These are phyloP conservation scores for Russula vinacea DNA, from an alignment of 768 basidiomycete species.

Conservation along the genomic window DNA sequence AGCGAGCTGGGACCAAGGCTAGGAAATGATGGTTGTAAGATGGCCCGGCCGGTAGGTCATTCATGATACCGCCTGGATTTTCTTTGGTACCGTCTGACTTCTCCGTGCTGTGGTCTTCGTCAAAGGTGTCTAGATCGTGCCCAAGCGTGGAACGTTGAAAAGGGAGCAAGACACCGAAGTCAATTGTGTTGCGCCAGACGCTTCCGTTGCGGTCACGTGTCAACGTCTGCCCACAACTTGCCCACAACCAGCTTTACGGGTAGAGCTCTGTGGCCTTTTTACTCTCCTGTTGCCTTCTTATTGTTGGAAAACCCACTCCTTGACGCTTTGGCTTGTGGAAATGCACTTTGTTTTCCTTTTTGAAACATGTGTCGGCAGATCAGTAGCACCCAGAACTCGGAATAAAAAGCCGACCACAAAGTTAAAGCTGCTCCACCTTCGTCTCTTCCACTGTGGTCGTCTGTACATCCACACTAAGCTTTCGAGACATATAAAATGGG, in stretches of 20 bases:
- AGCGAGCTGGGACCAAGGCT: no score
- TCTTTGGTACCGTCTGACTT: no score
- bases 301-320: background rate
- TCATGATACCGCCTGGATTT: no score
- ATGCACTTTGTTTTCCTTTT: background rate
- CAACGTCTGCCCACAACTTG: no score
- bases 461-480: background rate
- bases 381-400: background rate
- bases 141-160: no score
- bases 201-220: no score
- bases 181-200: no score
- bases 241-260: background rate
- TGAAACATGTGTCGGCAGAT: background rate
- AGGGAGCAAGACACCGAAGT: no score
- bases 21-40: no score
- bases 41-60: no score
- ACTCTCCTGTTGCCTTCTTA: background rate
- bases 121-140: no score
- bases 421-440: background rate
- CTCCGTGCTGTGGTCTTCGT: no score
- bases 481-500: background rate
- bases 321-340: background rate
- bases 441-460: background rate
- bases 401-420: background rate
- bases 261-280: background rate